A percentile compares a stretch with the other conserved stretches of the same genome.
Conservation (phyloP, 2,329 filamentous ascomycete species). For the Cadophora sp. region DNA sequence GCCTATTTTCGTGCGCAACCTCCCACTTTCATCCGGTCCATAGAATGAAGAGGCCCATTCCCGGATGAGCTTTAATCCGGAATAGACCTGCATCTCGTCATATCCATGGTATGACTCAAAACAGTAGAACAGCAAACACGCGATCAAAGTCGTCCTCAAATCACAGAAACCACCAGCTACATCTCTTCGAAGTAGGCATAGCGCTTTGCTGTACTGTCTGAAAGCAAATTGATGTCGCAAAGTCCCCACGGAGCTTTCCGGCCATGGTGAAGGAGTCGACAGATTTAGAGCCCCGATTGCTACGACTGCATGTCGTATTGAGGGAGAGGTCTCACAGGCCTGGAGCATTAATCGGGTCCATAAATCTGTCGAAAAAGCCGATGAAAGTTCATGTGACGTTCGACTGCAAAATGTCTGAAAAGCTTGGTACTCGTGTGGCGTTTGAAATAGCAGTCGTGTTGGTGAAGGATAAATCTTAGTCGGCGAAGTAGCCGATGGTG, state of each 20-base stretch:
- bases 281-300: constrained; percentile 30
- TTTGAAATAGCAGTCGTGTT: constrained; percentile 28
- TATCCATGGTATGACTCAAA: constrained; percentile 35
- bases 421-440: constrained; percentile 29
- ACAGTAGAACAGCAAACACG: constrained; percentile 35
- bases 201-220: constrained; percentile 35
- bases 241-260: constrained; percentile 32
- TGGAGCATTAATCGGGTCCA: constrained; percentile 33
- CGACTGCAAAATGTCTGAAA: constrained; percentile 33
- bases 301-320: constrained; percentile 33
- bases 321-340: constrained; percentile 31
- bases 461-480: constrained; percentile 27
- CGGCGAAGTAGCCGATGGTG: constrained; percentile 9
- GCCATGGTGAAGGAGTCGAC: constrained; percentile 20
- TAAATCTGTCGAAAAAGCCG: constrained; percentile 21
- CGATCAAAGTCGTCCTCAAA: constrained; percentile 32
- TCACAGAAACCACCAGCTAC: constrained; percentile 32
- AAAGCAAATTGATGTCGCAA: constrained; percentile 34
- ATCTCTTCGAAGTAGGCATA: constrained; percentile 32
- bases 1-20: constrained; percentile 16
- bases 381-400: constrained; percentile 31
- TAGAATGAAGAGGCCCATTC: constrained; percentile 32
- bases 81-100: constrained; percentile 31
- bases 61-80: constrained; percentile 32
- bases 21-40: constrained; percentile 20